A percentile compares a stretch with the other conserved stretches of the same genome.
Evolutionary conservation across 2,329 filamentous ascomycete genomes (phyloP).

Genomic region (Colletotrichum sp.): DNA sequence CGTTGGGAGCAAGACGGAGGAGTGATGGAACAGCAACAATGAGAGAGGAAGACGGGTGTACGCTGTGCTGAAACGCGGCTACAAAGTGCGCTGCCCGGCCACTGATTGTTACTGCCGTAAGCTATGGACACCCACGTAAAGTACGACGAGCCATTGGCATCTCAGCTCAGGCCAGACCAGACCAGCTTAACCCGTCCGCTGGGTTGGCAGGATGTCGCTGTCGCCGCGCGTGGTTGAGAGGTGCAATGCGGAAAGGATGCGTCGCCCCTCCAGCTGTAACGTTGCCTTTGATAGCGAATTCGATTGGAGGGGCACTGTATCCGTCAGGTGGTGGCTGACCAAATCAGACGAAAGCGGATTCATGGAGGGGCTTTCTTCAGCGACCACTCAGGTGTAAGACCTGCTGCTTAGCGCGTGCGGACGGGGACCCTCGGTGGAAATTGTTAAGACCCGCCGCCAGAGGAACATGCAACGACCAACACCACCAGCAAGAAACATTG

Average conservation of each 20-base stretch:
- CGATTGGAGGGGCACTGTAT: not conserved
- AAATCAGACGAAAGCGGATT: slow-evolving; percentile 13
- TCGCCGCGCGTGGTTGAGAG: not conserved
- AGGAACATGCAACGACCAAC: slow-evolving; percentile 16
- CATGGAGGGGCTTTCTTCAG: not conserved
- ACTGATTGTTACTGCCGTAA: not conserved
- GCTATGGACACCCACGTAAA: not conserved
- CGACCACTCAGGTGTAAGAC: not conserved
- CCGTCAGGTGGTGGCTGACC: not conserved
- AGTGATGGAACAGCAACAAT: not conserved
- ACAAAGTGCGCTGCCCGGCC: not conserved
- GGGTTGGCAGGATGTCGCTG: not conserved
- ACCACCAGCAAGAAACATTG: not conserved
- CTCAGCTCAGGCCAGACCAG: not conserved
- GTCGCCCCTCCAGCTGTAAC: slow-evolving; percentile 19
- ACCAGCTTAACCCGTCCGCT: not conserved
- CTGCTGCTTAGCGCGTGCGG: not conserved
- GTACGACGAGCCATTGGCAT: not conserved
- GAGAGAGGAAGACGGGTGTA: not conserved
- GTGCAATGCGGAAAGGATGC: not conserved
- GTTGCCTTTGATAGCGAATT: slow-evolving; percentile 13
- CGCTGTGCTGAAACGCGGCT: not conserved
- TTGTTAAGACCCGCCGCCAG: not conserved
- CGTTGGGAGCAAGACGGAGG: not conserved
- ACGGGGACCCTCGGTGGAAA: not conserved